Conservation (phyloP, 805 yeast species). For the Wickerhamiella azymoides region DNA sequence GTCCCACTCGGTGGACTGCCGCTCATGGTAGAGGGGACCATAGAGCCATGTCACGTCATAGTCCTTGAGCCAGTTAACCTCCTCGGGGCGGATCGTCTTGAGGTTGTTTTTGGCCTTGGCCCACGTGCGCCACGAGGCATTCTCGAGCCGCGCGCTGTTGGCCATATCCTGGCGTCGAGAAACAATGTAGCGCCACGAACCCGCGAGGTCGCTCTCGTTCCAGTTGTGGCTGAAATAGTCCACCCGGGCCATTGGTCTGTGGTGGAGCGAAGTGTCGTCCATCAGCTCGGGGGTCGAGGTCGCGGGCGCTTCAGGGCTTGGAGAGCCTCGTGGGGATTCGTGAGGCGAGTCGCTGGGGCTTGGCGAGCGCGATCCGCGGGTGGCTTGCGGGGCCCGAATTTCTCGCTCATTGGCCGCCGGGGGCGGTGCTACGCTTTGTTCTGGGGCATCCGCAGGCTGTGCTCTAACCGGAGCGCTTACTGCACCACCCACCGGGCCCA, state of each 20-base stretch:
- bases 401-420: too few species aligned
- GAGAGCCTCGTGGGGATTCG: too few species aligned
- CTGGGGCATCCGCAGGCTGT: too few species aligned
- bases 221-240: slow-evolving; percentile 92
- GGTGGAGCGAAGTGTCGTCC: slow-evolving; percentile 30
- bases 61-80: slow-evolving; percentile 92
- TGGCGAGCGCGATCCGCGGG: not conserved
- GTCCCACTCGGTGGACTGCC: slow-evolving; percentile 7
- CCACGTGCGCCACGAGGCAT: slow-evolving; percentile 94
- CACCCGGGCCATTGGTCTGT: slow-evolving; percentile 79
- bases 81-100: slow-evolving; percentile 75
- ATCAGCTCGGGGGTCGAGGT: not conserved
- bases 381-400: not conserved
- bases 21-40: slow-evolving; percentile 62
- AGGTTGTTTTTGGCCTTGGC: slow-evolving; percentile 57
- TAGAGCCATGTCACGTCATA: slow-evolving; percentile 96
- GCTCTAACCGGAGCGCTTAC: too few species aligned
- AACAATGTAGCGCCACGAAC: slow-evolving; percentile 90
- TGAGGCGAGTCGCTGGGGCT: not conserved
- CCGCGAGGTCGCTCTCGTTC: slow-evolving; percentile 87
- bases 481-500: too few species aligned
- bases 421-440: too few species aligned
- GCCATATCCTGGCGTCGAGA: slow-evolving; percentile 73
- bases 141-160: slow-evolving; percentile 62
- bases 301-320: not conserved